phyloP scores from a whole-genome alignment of 2,329 filamentous ascomycete genomes.

The Thermochaetoides dissita region DNA sequence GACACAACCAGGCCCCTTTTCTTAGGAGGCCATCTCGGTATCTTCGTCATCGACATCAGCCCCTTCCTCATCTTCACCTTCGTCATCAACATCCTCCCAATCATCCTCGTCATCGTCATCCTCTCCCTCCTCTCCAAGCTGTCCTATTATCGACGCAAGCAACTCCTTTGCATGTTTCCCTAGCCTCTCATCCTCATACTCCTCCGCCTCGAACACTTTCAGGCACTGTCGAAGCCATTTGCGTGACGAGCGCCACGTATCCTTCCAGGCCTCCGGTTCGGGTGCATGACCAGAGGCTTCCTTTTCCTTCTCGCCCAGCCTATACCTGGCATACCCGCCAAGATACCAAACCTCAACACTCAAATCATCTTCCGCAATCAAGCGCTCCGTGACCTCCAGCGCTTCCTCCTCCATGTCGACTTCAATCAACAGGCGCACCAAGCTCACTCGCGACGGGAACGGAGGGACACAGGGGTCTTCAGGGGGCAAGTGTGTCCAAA shows the following conservation, averaged over 20 bases:
- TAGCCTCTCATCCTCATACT: constrained; percentile 75
- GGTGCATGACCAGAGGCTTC: constrained; percentile 19
- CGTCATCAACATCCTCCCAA: constrained; percentile 31
- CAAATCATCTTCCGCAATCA: constrained; percentile 79
- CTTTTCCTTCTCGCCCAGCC: constrained; percentile 58
- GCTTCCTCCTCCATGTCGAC: constrained; percentile 75
- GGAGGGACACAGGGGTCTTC: constrained; percentile 63
- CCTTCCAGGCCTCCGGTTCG: constrained; percentile 37
- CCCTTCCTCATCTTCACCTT: constrained; percentile 36
- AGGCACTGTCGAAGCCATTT: constrained; percentile 74
- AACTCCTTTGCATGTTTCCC: constrained; percentile 64
- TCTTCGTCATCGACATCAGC: constrained; percentile 24
- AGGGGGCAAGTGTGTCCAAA: constrained; percentile 70
- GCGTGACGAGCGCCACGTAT: constrained; percentile 58
- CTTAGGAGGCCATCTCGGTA: constrained; percentile 8
- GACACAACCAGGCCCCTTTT: no score
- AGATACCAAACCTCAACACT: constrained; percentile 97
- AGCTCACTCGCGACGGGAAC: constrained; percentile 71
- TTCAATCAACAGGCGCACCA: constrained; percentile 79
- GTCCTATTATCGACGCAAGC: constrained; percentile 46
- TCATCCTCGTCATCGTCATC: constrained; percentile 38
- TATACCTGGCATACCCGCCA: constrained; percentile 81
- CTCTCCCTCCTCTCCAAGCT: constrained; percentile 46
- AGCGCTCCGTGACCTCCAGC: constrained; percentile 66
- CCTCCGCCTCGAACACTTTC: constrained; percentile 60